Evolutionary conservation across 73 alveolate species (phyloP), one percentile per base, ranked within the genome.

Genomic region (Breviolum minutum): DNA sequence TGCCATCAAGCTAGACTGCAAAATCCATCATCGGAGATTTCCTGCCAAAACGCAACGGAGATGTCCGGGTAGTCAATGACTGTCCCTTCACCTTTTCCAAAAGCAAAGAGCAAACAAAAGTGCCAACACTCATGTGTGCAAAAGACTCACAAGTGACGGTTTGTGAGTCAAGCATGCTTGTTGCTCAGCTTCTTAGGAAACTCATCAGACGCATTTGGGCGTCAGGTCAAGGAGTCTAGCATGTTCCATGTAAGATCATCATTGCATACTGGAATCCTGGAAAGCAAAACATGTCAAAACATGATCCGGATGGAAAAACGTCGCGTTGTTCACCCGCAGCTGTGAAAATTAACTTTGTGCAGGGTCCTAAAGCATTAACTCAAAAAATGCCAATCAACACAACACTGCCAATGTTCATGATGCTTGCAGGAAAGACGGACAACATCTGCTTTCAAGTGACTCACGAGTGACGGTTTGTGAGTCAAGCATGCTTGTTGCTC

Each of bases 191-290:
- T 22, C 86, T 77, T 77, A 12, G 86, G 86, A 77, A 77, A 77
- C 86, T 77, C 86, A 77, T 77, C 86, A 77, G 62, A 29, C 86
- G 86, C 86, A 26, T 29, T 77, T 77, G 86, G 12, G 86, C 86
- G 86, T 77, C 86, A 77, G 32, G 86, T 77, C 86, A 77, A 77
- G 86, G 86, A 77, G 86, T 77, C 86, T 77, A 77, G 86, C 86
- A 29, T 77, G 86, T 77, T 77, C 86, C 86, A 77, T n/a, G n/a
- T 77, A 77, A 30, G 62, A 29, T 77, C 86, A 30, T 77, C 86
- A 77, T 77, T 77, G 86, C 86, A 29, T 29, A 22, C 86, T 6
- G 61, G 2, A 76, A 8, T 71, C 14, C n/a, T 71, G 14, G 77
- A 69, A 69, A 69, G 26, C 77, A 69, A 69, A 69, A 69, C 26